Conservation (phyloP, 2,329 filamentous ascomycete species). For the Arachnomyces sp. region DNA sequence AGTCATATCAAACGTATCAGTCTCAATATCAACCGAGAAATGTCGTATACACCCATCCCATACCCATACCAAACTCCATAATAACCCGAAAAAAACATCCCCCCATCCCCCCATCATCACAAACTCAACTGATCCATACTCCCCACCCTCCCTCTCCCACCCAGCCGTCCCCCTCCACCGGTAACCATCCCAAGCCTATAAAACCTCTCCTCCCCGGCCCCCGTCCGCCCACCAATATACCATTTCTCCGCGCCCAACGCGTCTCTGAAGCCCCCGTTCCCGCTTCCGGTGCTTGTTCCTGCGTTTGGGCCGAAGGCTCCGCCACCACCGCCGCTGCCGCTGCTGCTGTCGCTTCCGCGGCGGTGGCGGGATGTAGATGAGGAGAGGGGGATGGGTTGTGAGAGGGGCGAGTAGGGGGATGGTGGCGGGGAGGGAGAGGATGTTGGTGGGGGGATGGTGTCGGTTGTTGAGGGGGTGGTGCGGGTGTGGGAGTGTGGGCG, state of each 20-base stretch:
- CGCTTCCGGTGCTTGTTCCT: too few species aligned
- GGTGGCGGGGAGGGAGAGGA: conserved; percentile 16
- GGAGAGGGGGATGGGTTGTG: conserved; percentile 30
- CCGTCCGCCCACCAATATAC: conserved; percentile 43
- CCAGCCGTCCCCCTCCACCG: conserved; percentile 34
- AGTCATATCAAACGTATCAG: too few species aligned
- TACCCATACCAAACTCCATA: too few species aligned
- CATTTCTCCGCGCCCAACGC: conserved; percentile 41
- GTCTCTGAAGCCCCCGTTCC: conserved; percentile 41
- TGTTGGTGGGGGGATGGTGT: conserved; percentile 13
- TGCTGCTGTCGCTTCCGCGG: conserved; percentile 41
- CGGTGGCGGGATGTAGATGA: conserved; percentile 31
- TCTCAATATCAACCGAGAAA: too few species aligned
- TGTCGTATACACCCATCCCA: too few species aligned
- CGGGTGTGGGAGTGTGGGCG: conserved; percentile 18
- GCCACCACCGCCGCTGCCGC: conserved; percentile 3
- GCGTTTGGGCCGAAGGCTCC: too few species aligned
- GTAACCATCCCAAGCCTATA: conserved; percentile 42
- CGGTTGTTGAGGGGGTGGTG: conserved; percentile 7
- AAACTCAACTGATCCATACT: conserved; percentile 44
- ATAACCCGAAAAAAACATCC: too few species aligned
- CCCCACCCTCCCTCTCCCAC: conserved; percentile 34
- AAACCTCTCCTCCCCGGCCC: conserved; percentile 40
- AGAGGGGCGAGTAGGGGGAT: conserved; percentile 24
- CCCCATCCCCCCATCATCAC: conserved; percentile 24